phyloP scores from a whole-genome alignment of 1,284 basidiomycete species.

The Ceratobasidium sp. region DNA sequence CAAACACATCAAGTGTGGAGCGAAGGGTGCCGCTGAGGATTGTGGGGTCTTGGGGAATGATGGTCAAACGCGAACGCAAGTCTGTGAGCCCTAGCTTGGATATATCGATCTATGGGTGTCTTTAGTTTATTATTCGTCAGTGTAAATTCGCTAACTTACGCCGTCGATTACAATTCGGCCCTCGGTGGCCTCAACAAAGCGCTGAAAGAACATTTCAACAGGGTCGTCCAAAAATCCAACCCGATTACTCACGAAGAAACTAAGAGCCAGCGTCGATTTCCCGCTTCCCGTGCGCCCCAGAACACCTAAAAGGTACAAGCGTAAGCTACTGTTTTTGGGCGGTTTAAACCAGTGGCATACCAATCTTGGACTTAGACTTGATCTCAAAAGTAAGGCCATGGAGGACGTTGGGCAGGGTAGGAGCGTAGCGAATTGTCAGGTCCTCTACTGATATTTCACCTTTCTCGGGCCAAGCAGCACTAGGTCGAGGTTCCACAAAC shows the following conservation, averaged over 20 bases:
- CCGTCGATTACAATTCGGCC: conserved; percentile 89
- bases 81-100: conserved; percentile 89
- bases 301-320: conserved; percentile 71
- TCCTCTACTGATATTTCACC: conserved; percentile 85
- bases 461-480: conserved; percentile 81
- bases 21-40: conserved; percentile 90
- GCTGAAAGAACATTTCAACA: conserved; percentile 79
- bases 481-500: conserved; percentile 87
- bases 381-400: conserved; percentile 86
- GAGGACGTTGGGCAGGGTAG: conserved; percentile 83
- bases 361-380: conserved; percentile 68
- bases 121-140: neutral
- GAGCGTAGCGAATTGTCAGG: conserved; percentile 87
- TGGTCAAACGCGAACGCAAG: conserved; percentile 83
- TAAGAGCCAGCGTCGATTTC: conserved; percentile 60
- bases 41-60: conserved; percentile 96
- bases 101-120: conserved; percentile 71
- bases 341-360: neutral
- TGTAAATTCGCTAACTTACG: conserved; percentile 18
- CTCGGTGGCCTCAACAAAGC: conserved; percentile 90
- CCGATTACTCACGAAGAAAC: conserved; percentile 53
- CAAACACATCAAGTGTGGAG: conserved; percentile 90
- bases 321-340: conserved; percentile 57
- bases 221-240: no score
- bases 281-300: conserved; percentile 87